Conservation (phyloP, 2,329 filamentous ascomycete genomes). For the Waltergamsia citrina region DNA sequence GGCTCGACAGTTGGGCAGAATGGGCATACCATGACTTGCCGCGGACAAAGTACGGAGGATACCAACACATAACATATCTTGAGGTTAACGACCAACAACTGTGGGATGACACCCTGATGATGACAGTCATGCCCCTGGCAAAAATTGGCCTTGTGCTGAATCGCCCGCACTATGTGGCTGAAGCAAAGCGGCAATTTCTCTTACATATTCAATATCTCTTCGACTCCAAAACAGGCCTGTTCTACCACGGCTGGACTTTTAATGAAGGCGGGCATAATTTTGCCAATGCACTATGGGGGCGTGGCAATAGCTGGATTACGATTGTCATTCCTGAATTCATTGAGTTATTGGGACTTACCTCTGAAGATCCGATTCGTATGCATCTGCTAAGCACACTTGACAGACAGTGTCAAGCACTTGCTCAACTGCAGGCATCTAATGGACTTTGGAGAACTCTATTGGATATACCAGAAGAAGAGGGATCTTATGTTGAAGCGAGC, state of each 20-base stretch:
- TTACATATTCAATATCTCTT: slow-evolving; percentile 72
- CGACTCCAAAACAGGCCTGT: slow-evolving; percentile 61
- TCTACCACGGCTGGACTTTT: slow-evolving; percentile 79
- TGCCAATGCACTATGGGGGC: slow-evolving; percentile 46
- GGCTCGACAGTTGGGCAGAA: slow-evolving; percentile 74
- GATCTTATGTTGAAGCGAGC: slow-evolving; percentile 68
- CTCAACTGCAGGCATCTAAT: slow-evolving; percentile 45
- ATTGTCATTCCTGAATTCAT: slow-evolving; percentile 79
- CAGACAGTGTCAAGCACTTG: slow-evolving; percentile 59
- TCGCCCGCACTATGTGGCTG: slow-evolving; percentile 63
- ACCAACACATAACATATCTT: slow-evolving; percentile 69
- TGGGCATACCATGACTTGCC: slow-evolving; percentile 73
- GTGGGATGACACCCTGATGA: slow-evolving; percentile 84
- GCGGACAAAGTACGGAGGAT: slow-evolving; percentile 60
- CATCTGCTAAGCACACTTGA: slow-evolving; percentile 54
- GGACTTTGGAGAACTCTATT: slow-evolving; percentile 71
- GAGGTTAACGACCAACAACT: slow-evolving; percentile 64
- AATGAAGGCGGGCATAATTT: slow-evolving; percentile 56
- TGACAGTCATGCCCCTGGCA: slow-evolving; percentile 72
- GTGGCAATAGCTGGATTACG: slow-evolving; percentile 65
- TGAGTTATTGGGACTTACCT: slow-evolving; percentile 55
- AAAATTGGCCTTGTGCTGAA: slow-evolving; percentile 68
- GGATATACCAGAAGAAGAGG: slow-evolving; percentile 53
- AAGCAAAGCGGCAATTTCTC: slow-evolving; percentile 70
- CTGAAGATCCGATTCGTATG: slow-evolving; percentile 52